Evolutionary conservation across 768 basidiomycete genomes (phyloP).

Genomic region (Xerocomellus dryophilus): DNA sequence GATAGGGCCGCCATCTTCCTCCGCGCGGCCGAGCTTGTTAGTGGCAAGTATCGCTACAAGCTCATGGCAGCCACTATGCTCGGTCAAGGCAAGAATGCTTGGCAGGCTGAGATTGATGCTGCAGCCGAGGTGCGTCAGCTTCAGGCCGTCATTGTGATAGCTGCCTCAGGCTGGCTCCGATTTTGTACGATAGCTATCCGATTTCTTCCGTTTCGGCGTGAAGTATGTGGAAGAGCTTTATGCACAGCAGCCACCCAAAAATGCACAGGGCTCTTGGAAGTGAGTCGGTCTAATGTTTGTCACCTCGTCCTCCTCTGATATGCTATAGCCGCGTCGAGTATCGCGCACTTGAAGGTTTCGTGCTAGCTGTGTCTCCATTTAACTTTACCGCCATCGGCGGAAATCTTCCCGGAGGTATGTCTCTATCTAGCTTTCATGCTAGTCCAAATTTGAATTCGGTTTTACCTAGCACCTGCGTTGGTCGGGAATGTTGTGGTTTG

Average conservation of each 20-base stretch:
- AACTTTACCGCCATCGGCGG: slow-evolving; percentile 99
- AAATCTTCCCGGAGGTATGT: slow-evolving; percentile 73
- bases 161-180: slow-evolving; percentile 1
- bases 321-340: slow-evolving; percentile 83
- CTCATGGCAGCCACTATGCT: slow-evolving; percentile 96
- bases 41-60: slow-evolving; percentile 94
- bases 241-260: slow-evolving; percentile 82
- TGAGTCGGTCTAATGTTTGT: slow-evolving; percentile 41
- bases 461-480: slow-evolving; percentile 70
- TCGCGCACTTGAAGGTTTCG: slow-evolving; percentile 97
- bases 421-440: neutral
- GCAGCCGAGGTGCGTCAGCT: slow-evolving; percentile 79
- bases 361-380: slow-evolving; percentile 96
- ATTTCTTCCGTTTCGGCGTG: slow-evolving; percentile 96
- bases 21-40: slow-evolving; percentile 93
- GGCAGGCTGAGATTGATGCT: slow-evolving; percentile 99
- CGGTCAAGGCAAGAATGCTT: slow-evolving; percentile 97
- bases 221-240: slow-evolving; percentile 97
- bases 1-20: slow-evolving; percentile 98
- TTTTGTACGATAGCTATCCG: slow-evolving; percentile 52
- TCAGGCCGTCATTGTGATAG: neutral
- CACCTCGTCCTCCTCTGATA: slow-evolving; percentile 4
- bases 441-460: neutral
- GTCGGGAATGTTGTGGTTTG: slow-evolving; percentile 94
- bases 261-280: slow-evolving; percentile 92